These are phyloP conservation scores for Fusarium brachygibbosum DNA, from an alignment of 2,329 filamentous ascomycete species.

Conservation along the genomic window DNA sequence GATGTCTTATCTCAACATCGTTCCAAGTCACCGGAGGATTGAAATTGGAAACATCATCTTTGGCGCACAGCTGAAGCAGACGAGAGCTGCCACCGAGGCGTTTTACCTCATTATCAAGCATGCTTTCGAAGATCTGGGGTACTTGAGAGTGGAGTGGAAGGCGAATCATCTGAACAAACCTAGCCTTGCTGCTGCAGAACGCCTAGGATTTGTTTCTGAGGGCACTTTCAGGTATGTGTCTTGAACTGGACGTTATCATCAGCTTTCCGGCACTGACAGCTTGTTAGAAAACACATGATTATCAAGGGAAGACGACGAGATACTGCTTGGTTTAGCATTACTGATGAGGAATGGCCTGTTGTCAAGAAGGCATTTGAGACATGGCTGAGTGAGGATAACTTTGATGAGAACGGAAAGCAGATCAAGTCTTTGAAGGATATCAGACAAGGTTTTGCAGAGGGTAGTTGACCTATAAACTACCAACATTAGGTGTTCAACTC, in stretches of 20 bases:
- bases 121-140: constrained; percentile 66
- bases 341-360: constrained; percentile 69
- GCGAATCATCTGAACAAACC: constrained; percentile 68
- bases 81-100: constrained; percentile 68
- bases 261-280: neutral
- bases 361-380: constrained; percentile 61
- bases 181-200: constrained; percentile 66
- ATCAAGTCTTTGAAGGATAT: constrained; percentile 58
- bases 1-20: constrained; percentile 62
- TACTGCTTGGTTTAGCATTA: constrained; percentile 71
- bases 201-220: constrained; percentile 71
- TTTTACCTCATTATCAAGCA: constrained; percentile 68
- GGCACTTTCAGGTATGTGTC: constrained; percentile 65
- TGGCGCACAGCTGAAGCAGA: constrained; percentile 64
- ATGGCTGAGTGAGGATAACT: constrained; percentile 70
- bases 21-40: constrained; percentile 62
- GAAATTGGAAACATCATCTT: constrained; percentile 72
- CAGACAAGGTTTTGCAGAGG: constrained; percentile 6
- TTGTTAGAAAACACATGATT: constrained; percentile 67
- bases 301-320: constrained; percentile 69
- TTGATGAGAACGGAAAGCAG: constrained; percentile 67
- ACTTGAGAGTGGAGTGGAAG: constrained; percentile 74
- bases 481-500: neutral
- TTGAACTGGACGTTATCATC: too few species aligned
- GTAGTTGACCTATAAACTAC: neutral